Base-by-base conservation (phyloP, 306 rosid species). In the Quercus aquifolioides region DNA sequence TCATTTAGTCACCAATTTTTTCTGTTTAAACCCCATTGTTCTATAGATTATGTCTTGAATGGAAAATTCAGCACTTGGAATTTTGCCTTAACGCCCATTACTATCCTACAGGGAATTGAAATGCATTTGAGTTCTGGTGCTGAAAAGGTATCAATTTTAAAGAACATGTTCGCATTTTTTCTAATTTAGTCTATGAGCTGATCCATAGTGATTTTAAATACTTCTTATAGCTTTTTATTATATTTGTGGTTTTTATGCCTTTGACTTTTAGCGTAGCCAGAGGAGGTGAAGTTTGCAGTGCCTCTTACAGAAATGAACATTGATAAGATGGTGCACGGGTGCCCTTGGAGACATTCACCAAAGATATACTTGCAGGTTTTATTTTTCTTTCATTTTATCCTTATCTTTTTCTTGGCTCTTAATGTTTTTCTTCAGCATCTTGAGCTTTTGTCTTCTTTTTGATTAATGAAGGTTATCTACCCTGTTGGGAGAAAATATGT, bases 251-350 rank as follows among this genome's bases (percentile, higher is more conserved):
- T 80, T 67, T 64, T 81, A 71, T 89, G 88, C 90, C 87, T 85
- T 84, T 89, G 88, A 92, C 80, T 85, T 89, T 87, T 93, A 91
- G 96, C 83, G 88, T 90, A 93, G 99, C 81, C 86, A 79, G 94
- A 86, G 86, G 99, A 96, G 87, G 98, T 93, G 75, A 96, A 89
- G 83, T 91, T 96, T 88, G 89, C 97, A 63, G 97, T 96, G 78
- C 98, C 98, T 76, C 84, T 96, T 73, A 80, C 89, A 88, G 97
- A 91, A 84, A 84, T 87, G 89, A 90, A 90, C 83, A 90, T 96
- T 74, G 94, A 96, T 85, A 89, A 89, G 86, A 91, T 89, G 97
- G 89, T 96, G 84, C 83, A 92, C 5, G 89, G 89, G 55, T 93
- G 91, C 84, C 92, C 97, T 20, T 96, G 99, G 98, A 91, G 74